These are phyloP conservation scores for Aspergillus luchuensis DNA, from an alignment of 2,329 filamentous ascomycete species.

Conservation along the genomic window DNA sequence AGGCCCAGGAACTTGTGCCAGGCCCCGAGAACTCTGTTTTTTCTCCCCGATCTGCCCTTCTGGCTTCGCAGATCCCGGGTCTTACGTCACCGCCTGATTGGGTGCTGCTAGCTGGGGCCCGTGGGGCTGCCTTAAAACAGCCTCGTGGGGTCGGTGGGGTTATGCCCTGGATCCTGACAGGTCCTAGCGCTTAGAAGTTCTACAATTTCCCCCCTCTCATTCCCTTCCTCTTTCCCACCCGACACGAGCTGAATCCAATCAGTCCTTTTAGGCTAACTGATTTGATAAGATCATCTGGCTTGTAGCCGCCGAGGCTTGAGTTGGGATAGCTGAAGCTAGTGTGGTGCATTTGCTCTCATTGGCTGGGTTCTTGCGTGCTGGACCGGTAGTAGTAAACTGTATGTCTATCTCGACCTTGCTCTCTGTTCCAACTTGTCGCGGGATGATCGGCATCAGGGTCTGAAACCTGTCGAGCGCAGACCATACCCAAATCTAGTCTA, in stretches of 20 bases:
- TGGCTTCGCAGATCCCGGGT: constrained; percentile 21
- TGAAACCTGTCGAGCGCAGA: background rate
- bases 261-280: background rate
- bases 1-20: constrained; percentile 19
- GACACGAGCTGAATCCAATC: background rate
- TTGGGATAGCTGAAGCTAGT: background rate
- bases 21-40: constrained; percentile 11
- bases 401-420: background rate
- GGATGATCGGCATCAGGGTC: constrained; percentile 20
- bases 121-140: constrained; percentile 25
- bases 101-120: background rate
- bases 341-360: background rate
- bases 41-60: constrained; percentile 19
- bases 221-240: background rate
- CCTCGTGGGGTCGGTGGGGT: constrained; percentile 28
- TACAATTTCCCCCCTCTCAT: too few relatives aligned
- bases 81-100: constrained; percentile 8
- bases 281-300: background rate
- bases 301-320: background rate
- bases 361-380: background rate
- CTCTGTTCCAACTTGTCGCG: constrained; percentile 2
- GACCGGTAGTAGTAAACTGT: background rate
- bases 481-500: constrained; percentile 10
- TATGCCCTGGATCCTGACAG: constrained; percentile 24
- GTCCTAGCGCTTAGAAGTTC: constrained; percentile 12